Percentiles rank a stretch among this genome's conserved stretches.
These are phyloP conservation scores for Linaria vulgaris DNA, from an alignment of 257 asterid species.

Conservation along the genomic window DNA sequence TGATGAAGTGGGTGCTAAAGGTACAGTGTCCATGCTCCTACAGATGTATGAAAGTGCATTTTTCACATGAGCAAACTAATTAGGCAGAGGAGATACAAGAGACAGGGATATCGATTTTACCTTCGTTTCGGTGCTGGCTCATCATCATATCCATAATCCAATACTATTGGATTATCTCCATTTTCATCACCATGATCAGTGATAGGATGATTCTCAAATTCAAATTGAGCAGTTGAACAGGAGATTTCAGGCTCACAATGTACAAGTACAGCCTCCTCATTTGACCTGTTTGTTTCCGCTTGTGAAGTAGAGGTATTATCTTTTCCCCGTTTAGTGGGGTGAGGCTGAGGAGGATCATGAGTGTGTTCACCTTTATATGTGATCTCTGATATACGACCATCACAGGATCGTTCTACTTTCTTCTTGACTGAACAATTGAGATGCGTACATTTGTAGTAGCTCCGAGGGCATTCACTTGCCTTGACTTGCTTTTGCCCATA, in stretches of 20 bases:
- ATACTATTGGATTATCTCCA: constrained; percentile 37
- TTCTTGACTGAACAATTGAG: constrained; percentile 73
- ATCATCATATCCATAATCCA: constrained; percentile 54
- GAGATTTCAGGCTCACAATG: constrained; percentile 26
- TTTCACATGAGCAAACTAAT: not conserved
- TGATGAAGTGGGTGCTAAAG: constrained; percentile 41
- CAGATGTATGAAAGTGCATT: constrained; percentile 2
- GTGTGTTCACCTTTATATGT: constrained; percentile 85
- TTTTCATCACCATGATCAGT: constrained; percentile 36
- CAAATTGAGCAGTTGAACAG: constrained; percentile 26
- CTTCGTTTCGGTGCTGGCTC: constrained; percentile 74
- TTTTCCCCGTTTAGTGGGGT: constrained; percentile 46
- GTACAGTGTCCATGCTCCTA: constrained; percentile 51
- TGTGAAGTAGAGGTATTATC: constrained; percentile 32
- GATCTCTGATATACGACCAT: constrained; percentile 76
- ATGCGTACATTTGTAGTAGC: constrained; percentile 85
- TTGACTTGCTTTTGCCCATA: constrained; percentile 93
- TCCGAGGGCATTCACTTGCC: constrained; percentile 84
- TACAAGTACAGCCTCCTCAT: constrained; percentile 33
- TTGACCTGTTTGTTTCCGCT: constrained; percentile 29
- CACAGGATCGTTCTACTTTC: constrained; percentile 74
- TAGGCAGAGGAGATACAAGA: not conserved
- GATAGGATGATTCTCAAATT: constrained; percentile 32
- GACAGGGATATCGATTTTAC: constrained; percentile 30
- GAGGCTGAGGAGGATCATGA: constrained; percentile 70